These are phyloP conservation scores for Oryza meridionalis DNA, from an alignment of 176 grass and related monocot genomes.

Conservation along the genomic window DNA sequence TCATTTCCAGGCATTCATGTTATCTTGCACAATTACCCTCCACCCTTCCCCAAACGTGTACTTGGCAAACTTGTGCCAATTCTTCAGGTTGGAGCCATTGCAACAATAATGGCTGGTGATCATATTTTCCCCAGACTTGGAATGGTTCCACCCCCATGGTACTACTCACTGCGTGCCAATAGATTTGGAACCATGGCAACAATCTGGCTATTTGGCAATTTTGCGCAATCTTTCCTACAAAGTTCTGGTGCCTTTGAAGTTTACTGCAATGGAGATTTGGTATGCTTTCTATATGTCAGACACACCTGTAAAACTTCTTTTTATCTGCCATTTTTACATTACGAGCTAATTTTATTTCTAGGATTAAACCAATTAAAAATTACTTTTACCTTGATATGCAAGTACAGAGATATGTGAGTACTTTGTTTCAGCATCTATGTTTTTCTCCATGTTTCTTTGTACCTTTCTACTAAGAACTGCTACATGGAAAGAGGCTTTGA, in stretches of 20 bases:
- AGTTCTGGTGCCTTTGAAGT: conserved; percentile 99
- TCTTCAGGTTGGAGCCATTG: conserved; percentile 83
- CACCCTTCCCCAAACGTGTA: conserved; percentile 79
- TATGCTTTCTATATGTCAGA: conserved; percentile 46
- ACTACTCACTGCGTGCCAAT: conserved; percentile 69
- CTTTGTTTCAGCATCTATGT: not conserved
- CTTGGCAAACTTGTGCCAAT: conserved; percentile 82
- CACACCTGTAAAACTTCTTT: not conserved
- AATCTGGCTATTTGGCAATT: conserved; percentile 88
- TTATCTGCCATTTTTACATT: not conserved
- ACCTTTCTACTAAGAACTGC: not conserved
- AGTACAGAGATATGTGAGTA: not conserved
- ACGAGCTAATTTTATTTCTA: not conserved
- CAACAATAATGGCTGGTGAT: conserved; percentile 77
- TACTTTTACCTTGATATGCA: not conserved
- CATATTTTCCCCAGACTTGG: conserved; percentile 93
- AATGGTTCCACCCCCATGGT: conserved; percentile 79
- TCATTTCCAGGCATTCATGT: conserved; percentile 89
- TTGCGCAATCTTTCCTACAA: conserved; percentile 82
- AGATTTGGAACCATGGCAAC: conserved; percentile 89
- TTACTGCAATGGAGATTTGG: conserved; percentile 91
- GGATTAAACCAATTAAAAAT: not conserved
- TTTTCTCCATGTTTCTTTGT: not conserved
- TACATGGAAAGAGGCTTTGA: not conserved
- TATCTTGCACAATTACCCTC: conserved; percentile 84